Base-by-base conservation (phyloP, 495 filamentous ascomycete genomes). In the Lophiotrema nucula region DNA sequence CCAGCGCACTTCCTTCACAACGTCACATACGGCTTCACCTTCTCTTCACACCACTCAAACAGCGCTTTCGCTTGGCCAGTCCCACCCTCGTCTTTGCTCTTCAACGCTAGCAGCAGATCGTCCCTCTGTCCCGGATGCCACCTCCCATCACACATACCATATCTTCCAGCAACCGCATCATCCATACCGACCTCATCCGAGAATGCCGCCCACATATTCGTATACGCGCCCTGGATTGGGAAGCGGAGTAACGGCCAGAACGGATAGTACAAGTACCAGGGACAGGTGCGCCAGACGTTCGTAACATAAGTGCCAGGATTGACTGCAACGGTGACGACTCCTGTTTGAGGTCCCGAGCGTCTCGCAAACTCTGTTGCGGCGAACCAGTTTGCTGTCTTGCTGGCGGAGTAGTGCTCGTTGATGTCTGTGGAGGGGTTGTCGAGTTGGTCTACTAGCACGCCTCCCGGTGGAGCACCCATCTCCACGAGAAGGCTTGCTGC, bases 71-170 rank as follows among this genome's bases (percentile, higher is more conserved):
- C 58, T 19, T 49, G 43, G 2, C 58, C 58, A 1, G 51, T 62
- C 4, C 58, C 52, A 3, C 58, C 52, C 25, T 61, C 51, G 10
- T 50, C 52, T n/a, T 51, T 28, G 1, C 22, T 28, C 42, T 51
- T 62, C 45, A 56, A 31, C 11, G 44, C 58, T 16, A 55, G 24
- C 51, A 62, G 16, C 4, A 62, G 31, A 49, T 51, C 53, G 13
- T 55, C 35, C 12, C 53, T 16, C 25, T 55, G 51, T 15, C 58
- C 50, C 2, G 52, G 58, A 50, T 56, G 65, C 60, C 64, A 69
- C 44, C 52, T 2, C 8, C 58, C 58, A 44, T 51, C 45, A 21
- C 44, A 52, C 1, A 27, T 62, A 0, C 16, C 58, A 46, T 62
- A 62, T 24, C 50, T 23, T 0, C 67, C 67, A 2, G 38, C 19